These are phyloP conservation scores for Mediolabrus comicus DNA, from an alignment of 108 stramenopile species.

Conservation along the genomic window DNA sequence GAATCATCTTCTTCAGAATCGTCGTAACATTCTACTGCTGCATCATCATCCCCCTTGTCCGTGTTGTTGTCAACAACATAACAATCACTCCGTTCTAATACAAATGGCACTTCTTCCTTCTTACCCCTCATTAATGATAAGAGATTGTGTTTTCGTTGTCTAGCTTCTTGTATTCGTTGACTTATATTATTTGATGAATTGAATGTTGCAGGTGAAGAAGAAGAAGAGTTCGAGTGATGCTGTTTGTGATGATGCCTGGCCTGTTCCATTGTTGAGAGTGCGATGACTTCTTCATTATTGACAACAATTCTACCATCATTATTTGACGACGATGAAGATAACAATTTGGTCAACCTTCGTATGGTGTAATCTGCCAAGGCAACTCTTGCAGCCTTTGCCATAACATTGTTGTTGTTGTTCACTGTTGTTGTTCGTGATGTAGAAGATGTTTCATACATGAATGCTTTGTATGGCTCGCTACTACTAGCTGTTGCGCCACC, in stretches of 20 bases:
- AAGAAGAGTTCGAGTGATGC: neutral
- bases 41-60: neutral
- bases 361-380: slow-evolving; percentile 40
- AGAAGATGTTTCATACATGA: neutral
- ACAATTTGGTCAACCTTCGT: slow-evolving; percentile 5
- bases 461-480: neutral
- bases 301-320: neutral
- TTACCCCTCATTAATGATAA: slow-evolving; percentile 4
- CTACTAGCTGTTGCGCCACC: neutral
- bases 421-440: neutral
- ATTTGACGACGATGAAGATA: neutral
- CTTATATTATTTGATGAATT: neutral
- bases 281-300: slow-evolving; percentile 2
- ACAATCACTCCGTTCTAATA: slow-evolving; percentile 74
- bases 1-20: slow-evolving; percentile 48
- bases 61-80: slow-evolving; percentile 3
- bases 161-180: slow-evolving; percentile 2
- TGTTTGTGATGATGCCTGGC: slow-evolving; percentile 18
- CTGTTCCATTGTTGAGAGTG: slow-evolving; percentile 48
- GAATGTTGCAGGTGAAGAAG: too few relatives aligned
- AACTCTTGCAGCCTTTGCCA: slow-evolving; percentile 16
- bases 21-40: too few relatives aligned
- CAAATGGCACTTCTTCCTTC: slow-evolving; percentile 44
- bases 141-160: neutral
- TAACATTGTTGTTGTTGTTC: neutral